phyloP scores from a whole-genome alignment of 768 basidiomycete genomes.

The Mycena capillaripes region DNA sequence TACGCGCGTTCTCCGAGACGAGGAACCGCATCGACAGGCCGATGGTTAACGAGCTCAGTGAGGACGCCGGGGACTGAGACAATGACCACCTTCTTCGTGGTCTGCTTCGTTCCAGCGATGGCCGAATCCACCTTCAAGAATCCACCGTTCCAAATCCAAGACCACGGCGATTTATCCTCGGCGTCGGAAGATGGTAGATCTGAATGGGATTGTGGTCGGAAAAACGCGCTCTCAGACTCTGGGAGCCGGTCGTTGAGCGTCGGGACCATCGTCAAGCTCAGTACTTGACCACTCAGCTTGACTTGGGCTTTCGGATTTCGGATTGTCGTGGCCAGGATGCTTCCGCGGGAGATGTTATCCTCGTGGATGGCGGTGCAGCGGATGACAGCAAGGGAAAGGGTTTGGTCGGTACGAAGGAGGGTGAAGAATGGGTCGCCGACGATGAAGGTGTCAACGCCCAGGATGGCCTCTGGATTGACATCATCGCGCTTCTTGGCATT shows the following conservation, averaged over 20 bases:
- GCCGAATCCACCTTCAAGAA: conserved; percentile 15
- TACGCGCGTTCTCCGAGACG: conserved; percentile 3
- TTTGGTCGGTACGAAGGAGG: conserved; percentile 5
- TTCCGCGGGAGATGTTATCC: background rate
- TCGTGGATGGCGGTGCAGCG: conserved; percentile 24
- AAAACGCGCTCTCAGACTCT: background rate
- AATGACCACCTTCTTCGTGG: conserved; percentile 15
- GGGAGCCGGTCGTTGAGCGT: background rate
- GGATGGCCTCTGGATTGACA: conserved; percentile 5
- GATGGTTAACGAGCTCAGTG: conserved; percentile 8
- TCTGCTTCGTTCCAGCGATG: conserved; percentile 11
- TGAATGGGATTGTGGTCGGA: background rate
- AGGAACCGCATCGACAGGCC: conserved; percentile 4
- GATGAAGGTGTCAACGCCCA: conserved; percentile 12
- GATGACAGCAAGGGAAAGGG: conserved; percentile 16
- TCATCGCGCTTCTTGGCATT: conserved; percentile 14
- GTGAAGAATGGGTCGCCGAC: conserved; percentile 26
- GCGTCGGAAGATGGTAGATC: background rate
- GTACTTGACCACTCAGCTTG: conserved; percentile 23
- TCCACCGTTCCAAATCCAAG: conserved; percentile 25
- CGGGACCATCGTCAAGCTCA: conserved; percentile 7
- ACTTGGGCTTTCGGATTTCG: conserved; percentile 10
- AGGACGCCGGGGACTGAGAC: conserved; percentile 21
- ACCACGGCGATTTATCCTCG: background rate
- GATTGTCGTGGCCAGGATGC: conserved; percentile 1